Conservation (phyloP, 139 green algal species). For the Chlorella ohadii region DNA sequence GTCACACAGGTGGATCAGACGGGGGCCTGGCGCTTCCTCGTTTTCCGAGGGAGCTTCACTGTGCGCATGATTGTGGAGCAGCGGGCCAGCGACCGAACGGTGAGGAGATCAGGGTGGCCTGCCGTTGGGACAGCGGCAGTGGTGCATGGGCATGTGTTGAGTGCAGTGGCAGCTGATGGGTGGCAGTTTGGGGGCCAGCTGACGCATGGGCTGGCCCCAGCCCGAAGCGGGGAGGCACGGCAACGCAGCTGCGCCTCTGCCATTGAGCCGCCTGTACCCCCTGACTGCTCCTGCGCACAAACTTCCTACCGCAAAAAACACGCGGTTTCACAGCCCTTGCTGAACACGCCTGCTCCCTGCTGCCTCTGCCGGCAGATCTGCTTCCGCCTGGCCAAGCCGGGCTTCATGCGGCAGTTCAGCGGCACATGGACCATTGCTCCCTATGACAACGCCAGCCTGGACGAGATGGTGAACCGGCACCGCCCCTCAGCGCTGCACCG, state of each 20-base stretch:
- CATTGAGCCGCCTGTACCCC: too few relatives aligned
- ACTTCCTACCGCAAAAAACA: too few relatives aligned
- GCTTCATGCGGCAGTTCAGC: conserved; percentile 69
- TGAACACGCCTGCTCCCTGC: not conserved
- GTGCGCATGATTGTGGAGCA: conserved; percentile 53
- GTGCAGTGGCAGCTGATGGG: too few relatives aligned
- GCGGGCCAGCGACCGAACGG: conserved; percentile 8
- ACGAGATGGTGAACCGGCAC: conserved; percentile 26
- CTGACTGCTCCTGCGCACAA: too few relatives aligned
- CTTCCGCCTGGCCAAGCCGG: conserved; percentile 54
- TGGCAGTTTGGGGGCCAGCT: too few relatives aligned
- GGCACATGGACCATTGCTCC: conserved; percentile 49
- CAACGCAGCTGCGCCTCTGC: too few relatives aligned
- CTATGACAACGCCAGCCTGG: conserved; percentile 32
- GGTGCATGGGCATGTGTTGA: too few relatives aligned
- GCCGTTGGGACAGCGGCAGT: not conserved
- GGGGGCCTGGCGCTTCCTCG: conserved; percentile 52
- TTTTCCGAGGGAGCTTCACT: conserved; percentile 44
- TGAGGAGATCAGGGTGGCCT: not conserved
- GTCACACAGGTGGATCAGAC: conserved; percentile 56
- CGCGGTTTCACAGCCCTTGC: too few relatives aligned
- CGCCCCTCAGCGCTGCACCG: conserved; percentile 11
- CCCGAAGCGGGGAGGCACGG: too few relatives aligned
- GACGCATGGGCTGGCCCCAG: too few relatives aligned
- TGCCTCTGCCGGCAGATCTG: conserved; percentile 45